phyloP scores from a whole-genome alignment of 2,329 filamentous ascomycete species.

The Paramyrothecium roridum region DNA sequence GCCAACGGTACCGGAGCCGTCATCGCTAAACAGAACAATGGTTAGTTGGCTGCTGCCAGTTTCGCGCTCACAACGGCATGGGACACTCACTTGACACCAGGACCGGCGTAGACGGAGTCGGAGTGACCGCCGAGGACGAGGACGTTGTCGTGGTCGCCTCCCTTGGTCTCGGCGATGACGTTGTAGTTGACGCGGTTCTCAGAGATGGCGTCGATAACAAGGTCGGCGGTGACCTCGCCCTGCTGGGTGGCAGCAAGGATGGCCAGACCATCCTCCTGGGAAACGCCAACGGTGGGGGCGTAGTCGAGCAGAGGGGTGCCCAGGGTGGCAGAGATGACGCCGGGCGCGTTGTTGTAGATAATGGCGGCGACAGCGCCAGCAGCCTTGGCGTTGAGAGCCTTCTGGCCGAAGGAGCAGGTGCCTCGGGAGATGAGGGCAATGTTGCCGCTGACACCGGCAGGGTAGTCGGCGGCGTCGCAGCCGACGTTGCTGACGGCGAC shows the following conservation, averaged over 20 bases:
- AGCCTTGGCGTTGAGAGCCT: slow-evolving; percentile 51
- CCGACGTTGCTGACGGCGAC: slow-evolving; percentile 49
- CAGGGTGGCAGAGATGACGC: slow-evolving; percentile 50
- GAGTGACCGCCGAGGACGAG: slow-evolving; percentile 45
- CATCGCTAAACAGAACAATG: slow-evolving; percentile 34
- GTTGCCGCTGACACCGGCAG: slow-evolving; percentile 46
- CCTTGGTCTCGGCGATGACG: slow-evolving; percentile 46
- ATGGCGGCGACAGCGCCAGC: slow-evolving; percentile 56
- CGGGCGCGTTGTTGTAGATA: slow-evolving; percentile 61
- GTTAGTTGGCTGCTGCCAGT: not conserved
- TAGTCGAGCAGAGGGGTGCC: slow-evolving; percentile 43
- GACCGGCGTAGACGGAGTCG: slow-evolving; percentile 45
- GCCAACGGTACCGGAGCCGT: slow-evolving; percentile 52
- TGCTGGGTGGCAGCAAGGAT: slow-evolving; percentile 24
- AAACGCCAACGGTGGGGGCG: slow-evolving; percentile 50
- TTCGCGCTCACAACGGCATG: fast-evolving
- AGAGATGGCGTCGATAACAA: slow-evolving; percentile 44
- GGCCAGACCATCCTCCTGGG: slow-evolving; percentile 38
- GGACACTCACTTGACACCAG: slow-evolving; percentile 51
- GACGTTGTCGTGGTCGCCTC: slow-evolving; percentile 45
- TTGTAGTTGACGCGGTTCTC: slow-evolving; percentile 47
- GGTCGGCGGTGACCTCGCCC: slow-evolving; percentile 26
- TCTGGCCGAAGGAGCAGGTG: slow-evolving; percentile 54
- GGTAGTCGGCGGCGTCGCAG: slow-evolving; percentile 51
- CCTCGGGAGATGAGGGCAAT: slow-evolving; percentile 61